Conservation (phyloP, 176 grass and related monocot genomes). For the Paspalum notatum region DNA sequence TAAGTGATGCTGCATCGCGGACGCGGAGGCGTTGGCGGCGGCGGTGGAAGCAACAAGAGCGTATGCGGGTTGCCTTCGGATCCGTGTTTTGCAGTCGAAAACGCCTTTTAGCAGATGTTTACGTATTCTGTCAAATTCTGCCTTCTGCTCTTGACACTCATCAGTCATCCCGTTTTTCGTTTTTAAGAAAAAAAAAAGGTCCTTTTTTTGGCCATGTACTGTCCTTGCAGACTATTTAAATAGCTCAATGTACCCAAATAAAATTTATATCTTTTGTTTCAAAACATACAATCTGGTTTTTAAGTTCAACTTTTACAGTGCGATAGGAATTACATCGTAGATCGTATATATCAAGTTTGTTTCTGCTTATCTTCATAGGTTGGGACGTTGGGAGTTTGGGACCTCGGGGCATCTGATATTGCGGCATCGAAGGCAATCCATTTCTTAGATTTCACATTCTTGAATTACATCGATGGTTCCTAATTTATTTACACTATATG, state of each 20-base stretch:
- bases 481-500: conserved; percentile 28
- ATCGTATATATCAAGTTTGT: too few species aligned
- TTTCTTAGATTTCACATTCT: conserved; percentile 28
- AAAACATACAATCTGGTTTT: too few species aligned
- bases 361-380: too few species aligned
- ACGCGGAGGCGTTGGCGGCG: not conserved
- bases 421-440: not conserved
- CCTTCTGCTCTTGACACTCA: not conserved
- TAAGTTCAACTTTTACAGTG: too few species aligned
- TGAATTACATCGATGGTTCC: not conserved
- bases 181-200: not conserved
- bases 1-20: conserved; percentile 45
- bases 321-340: too few species aligned
- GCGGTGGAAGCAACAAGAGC: conserved; percentile 17
- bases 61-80: not conserved
- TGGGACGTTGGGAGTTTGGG: too few species aligned
- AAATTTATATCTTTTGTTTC: too few species aligned
- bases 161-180: too few species aligned
- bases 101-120: not conserved
- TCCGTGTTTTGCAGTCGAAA: not conserved
- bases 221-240: too few species aligned
- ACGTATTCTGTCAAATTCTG: fast-evolving
- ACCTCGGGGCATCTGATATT: too few species aligned
- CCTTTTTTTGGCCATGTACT: not conserved
- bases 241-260: too few species aligned